A percentile compares a stretch with the other conserved stretches of the same genome.
Conservation (phyloP, 164 flowering plant genomes). For the Brasenia schreberi region DNA sequence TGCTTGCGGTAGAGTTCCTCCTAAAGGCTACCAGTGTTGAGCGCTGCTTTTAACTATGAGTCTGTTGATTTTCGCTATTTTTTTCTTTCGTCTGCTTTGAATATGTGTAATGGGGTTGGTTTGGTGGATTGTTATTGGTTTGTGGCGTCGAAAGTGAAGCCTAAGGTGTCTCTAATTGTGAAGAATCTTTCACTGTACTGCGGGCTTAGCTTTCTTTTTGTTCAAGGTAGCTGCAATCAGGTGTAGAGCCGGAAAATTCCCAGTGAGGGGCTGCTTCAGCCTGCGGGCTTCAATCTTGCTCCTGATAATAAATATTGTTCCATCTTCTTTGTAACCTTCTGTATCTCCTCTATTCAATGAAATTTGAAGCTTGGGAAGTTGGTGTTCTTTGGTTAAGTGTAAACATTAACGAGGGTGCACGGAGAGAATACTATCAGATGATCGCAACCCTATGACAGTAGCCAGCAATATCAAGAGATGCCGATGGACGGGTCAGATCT, state of each 20-base stretch:
- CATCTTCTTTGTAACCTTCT: neutral
- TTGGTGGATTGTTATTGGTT: neutral
- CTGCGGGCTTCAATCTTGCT: neutral
- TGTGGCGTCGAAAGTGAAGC: neutral
- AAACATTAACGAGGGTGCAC: too few species aligned
- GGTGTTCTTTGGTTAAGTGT: too few species aligned
- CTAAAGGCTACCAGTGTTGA: slow-evolving; percentile 44
- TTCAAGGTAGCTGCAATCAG: neutral
- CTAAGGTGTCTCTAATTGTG: neutral
- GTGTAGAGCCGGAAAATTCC: too few species aligned
- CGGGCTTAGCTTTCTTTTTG: neutral
- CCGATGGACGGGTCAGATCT: too few species aligned
- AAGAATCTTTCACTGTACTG: neutral
- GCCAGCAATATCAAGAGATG: too few species aligned
- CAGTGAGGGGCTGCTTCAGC: too few species aligned
- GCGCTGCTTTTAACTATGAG: neutral
- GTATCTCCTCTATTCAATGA: neutral
- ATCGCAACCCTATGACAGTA: too few species aligned
- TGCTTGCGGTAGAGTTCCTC: slow-evolving; percentile 32
- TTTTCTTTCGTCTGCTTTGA: neutral
- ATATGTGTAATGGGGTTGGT: neutral
- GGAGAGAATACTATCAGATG: too few species aligned
- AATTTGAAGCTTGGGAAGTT: too few species aligned
- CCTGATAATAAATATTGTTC: neutral
- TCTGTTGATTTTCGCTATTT: neutral